Percentiles rank a stretch among this genome's conserved stretches.
These are phyloP conservation scores for Oryza rufipogon DNA, from an alignment of 176 grass and related monocot species.

Conservation along the genomic window DNA sequence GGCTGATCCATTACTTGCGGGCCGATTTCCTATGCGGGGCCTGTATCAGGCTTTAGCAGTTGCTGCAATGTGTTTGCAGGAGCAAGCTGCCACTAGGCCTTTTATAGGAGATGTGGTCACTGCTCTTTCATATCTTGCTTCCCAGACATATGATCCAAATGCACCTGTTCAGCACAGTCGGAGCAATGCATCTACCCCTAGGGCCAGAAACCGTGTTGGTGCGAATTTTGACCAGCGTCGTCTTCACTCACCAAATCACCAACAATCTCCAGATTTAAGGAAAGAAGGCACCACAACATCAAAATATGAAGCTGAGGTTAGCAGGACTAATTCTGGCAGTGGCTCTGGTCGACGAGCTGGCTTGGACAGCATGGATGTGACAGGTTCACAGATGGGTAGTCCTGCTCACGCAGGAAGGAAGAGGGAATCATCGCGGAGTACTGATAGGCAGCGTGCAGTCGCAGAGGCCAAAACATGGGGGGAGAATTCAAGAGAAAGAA, in stretches of 20 bases:
- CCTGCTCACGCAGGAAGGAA: conserved; percentile 53
- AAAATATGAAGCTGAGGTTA: conserved; percentile 46
- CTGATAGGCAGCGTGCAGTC: conserved; percentile 67
- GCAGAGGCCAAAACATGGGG: conserved; percentile 74
- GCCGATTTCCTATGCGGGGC: conserved; percentile 81
- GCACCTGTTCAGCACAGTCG: conserved; percentile 46
- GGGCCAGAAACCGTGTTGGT: conserved; percentile 37
- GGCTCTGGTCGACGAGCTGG: conserved; percentile 66
- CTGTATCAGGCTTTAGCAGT: conserved; percentile 95
- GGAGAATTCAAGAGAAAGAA: conserved; percentile 76
- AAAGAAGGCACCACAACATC: conserved; percentile 45
- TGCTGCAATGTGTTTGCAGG: conserved; percentile 99
- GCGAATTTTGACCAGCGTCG: conserved; percentile 50
- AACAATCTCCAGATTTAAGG: conserved; percentile 66
- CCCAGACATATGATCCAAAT: conserved; percentile 84
- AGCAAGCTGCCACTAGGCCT: conserved; percentile 93
- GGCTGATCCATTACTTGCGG: conserved; percentile 84
- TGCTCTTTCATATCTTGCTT: conserved; percentile 97
- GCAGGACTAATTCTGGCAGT: conserved; percentile 56
- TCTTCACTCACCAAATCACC: conserved; percentile 61
- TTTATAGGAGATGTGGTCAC: conserved; percentile 98
- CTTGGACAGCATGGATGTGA: conserved; percentile 61
- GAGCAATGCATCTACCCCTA: conserved; percentile 71
- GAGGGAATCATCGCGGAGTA: conserved; percentile 52
- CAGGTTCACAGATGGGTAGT: conserved; percentile 56